Base-by-base conservation (phyloP, 2,329 filamentous ascomycete genomes). In the Nigrospora sphaerica region DNA sequence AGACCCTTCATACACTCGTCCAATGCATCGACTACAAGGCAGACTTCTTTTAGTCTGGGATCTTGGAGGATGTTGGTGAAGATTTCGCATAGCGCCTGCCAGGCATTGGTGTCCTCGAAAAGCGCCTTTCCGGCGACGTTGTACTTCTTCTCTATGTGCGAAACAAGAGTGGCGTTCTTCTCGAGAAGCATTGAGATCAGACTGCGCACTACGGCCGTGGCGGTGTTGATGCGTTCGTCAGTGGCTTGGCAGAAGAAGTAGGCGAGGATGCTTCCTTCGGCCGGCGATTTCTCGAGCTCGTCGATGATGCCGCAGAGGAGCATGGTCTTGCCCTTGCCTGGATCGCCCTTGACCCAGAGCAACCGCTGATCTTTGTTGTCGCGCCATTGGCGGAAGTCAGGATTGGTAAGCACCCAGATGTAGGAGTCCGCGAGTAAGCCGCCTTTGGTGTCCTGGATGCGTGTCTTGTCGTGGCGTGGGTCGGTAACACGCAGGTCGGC, bases 51-150 rank as follows among this genome's bases (percentile, higher is more conserved):
- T 3, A 67, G 44, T 7, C 13, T 55, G 3, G 50, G 46, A 39
- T 73, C 67, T 13, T 59, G 16, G 2, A 77, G 47, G 12, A 77
- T 69, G 4, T 52, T 50, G 1, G n/a, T 49, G 1, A 77, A 62
- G 5, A 75, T 66, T 2, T 61, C 47, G 0, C 52, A 60, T 7
- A 77, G 42, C 1, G 58, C 54, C 37, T 55, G 32, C 59, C 62
- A 71, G 3, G 63, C 58, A 58, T 70, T 70, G 0, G 35, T 14
- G 34, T 63, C 66, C 16, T 70, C 57, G 45, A 77, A 76, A 0
- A 69, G 49, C 35, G 44, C 57, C 57, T 1, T n/a, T n/a, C 68
- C 67, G 0, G 51, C 54, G 3, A 48, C 10, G 6, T 69, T 56
- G 36, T 71, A 68, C 35, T 59, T 56, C 13, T 57, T 54, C 16